Evolutionary conservation across 805 yeast genomes (phyloP).

Genomic region (Barnettozyma vustinii): DNA sequence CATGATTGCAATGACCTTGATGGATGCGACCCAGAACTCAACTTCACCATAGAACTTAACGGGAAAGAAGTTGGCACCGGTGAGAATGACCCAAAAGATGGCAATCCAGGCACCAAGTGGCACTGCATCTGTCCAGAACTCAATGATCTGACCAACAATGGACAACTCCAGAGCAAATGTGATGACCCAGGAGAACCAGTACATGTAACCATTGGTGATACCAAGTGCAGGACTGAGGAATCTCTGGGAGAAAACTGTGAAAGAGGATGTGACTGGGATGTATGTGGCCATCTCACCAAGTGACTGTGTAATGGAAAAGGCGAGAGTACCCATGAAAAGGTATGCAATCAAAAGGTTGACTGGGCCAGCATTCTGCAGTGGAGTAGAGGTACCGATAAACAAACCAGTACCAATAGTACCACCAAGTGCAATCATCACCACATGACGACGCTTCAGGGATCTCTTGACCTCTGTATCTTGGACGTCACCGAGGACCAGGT

Average conservation of each 20-base stretch:
- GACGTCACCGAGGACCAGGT: constrained; percentile 2
- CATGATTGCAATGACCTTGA: constrained; percentile 8
- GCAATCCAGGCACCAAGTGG: constrained; percentile 7
- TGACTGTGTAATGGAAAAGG: constrained; percentile 8
- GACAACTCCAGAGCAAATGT: constrained; percentile 8
- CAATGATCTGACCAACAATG: constrained; percentile 7
- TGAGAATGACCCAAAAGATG: constrained; percentile 6
- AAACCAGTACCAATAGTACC: constrained; percentile 11
- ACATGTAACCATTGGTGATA: constrained; percentile 7
- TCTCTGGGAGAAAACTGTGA: constrained; percentile 8
- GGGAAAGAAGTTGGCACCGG: constrained; percentile 6
- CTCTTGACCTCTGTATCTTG: constrained; percentile 7
- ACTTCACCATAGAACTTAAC: constrained; percentile 9
- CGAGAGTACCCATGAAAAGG: constrained; percentile 7
- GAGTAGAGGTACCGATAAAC: constrained; percentile 6
- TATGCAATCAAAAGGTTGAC: constrained; percentile 6
- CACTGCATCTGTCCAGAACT: constrained; percentile 8
- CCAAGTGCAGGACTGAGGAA: constrained; percentile 8
- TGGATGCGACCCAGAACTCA: constrained; percentile 9
- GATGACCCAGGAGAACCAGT: constrained; percentile 11
- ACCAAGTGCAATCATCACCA: constrained; percentile 10
- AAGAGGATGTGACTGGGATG: constrained; percentile 9
- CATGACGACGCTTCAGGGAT: constrained; percentile 8
- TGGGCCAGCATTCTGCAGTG: constrained; percentile 8
- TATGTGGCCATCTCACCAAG: constrained; percentile 10